Evolutionary conservation across 164 flowering plant genomes (phyloP), one percentile per base, ranked within the genome.

Genomic region (Umbilicus rupestris): DNA sequence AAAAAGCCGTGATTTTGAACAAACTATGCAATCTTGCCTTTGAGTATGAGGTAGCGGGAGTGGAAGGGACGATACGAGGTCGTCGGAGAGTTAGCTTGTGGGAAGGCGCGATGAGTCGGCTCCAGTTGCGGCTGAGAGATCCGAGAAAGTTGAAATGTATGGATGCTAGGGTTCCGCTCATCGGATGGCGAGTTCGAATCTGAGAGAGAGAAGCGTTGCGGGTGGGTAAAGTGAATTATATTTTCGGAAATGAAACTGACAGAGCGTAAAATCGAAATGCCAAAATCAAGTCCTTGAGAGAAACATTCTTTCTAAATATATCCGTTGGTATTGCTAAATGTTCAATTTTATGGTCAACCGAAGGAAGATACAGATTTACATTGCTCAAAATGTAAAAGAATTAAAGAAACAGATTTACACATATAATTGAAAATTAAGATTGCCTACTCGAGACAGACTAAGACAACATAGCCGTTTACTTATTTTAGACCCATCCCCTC

Each of bases 101-200:
- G n/a, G n/a, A n/a, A n/a, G 9, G 44, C 12, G 44, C 10, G 5
- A 41, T 3, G 44, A 41, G 44, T 41, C 44, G 44, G 16, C 12
- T 41, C 12, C 44, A n/a, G n/a, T n/a, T n/a, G n/a, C n/a, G 44
- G 12, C 12, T 41, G 57, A 50, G 57, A 22, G 12, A 50, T 50
- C 12, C 12, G 28, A 50, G 29, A 29, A 50, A 20, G 20, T 22
- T 50, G 57, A 50, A 50, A 20, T 20, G 6, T 28, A 50, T 50
- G 57, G 57, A 50, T 5, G 57, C 28, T 50, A 50, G 57, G 57
- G 57, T 50, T 50, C 57, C 57, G 57, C 12, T 50, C 28, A 20
- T 50, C 57, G 28, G 14, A 7, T 3, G 7, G 17, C 50, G 50
- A 16, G 16, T 46, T 1, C n/a, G 17, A 17, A 16, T 4, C 7